Conservation (phyloP, 257 asterid genomes). For the Schizonepeta tenuifolia region DNA sequence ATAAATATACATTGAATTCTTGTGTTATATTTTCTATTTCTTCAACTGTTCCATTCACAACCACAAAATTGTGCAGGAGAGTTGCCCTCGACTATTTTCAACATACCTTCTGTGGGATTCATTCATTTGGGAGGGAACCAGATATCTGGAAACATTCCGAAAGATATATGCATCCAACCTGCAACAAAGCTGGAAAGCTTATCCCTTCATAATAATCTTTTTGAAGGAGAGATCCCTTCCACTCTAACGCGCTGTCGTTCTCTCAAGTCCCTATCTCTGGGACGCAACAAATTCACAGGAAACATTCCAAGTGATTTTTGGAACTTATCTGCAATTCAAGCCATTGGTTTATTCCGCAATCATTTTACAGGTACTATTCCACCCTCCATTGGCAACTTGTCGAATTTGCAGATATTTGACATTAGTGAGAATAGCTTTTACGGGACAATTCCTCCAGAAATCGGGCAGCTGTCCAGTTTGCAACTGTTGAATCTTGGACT, state of each 20-base stretch:
- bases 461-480: slow-evolving; percentile 25
- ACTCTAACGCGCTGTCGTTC: not conserved
- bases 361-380: slow-evolving; percentile 22
- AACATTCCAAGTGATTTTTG: not conserved
- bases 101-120: not conserved
- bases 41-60: too few relatives aligned
- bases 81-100: slow-evolving; percentile 14
- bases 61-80: not conserved
- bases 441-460: slow-evolving; percentile 25
- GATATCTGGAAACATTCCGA: not conserved
- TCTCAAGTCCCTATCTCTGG: not conserved
- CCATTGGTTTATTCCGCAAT: not conserved
- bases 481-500: not conserved
- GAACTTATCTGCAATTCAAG: not conserved
- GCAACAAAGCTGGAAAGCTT: not conserved
- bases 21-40: too few relatives aligned
- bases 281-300: slow-evolving; percentile 8
- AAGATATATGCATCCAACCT: not conserved
- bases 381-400: slow-evolving; percentile 23
- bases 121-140: not conserved
- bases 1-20: too few relatives aligned
- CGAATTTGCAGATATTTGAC: not conserved
- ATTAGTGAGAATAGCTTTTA: slow-evolving; percentile 5
- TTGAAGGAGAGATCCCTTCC: slow-evolving; percentile 1
- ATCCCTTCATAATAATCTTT: not conserved